Base-by-base conservation (phyloP, 2,329 filamentous ascomycete genomes). In the Ophiostoma angusticollis region DNA sequence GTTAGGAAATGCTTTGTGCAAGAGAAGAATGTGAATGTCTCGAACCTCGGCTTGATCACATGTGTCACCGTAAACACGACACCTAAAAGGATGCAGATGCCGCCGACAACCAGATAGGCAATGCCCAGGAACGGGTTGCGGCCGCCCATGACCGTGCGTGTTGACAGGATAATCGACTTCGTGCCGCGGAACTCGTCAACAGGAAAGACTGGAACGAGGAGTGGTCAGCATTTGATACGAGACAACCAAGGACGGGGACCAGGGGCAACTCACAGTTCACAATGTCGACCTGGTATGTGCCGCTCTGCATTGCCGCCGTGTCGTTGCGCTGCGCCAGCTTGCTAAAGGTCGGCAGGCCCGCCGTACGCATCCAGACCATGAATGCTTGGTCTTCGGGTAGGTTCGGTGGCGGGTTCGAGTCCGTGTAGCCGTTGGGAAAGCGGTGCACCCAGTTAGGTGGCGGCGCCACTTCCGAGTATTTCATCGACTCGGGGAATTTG, bases 291-390 rank as follows among this genome's bases (percentile, higher is more conserved):
- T 75, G 65, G 57, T 98, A 98, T 16, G 63, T 74, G 21, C 89
- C 91, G 13, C 63, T 54, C 24, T 56, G 52, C 80, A 98, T 80
- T 1, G 63, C 56, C 2, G 69, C 63, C 1, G 66, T 67, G 55
- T 94, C 80, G 54, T 95, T 95, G 43, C 86, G 74, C 58, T 80
- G 74, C 32, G 85, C 84, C 33, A 98, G 67, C 64, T 98, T 98
- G 71, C 84, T 94, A 58, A 98, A 98, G 5, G 80, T 81, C 1
- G 91, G 91, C 51, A 96, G 64, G 42, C 89, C 91, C 18, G 91
- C 91, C 2, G 93, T 93, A 51, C 91, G 78, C 91, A 98, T 98
- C 91, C 91, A 98, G 17, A 96, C 87, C 62, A 95, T 87, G 58
- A 98, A 93, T 31, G 78, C 76, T 58, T 94, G 82, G 62, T 85